A percentile compares a stretch with the other conserved stretches of the same genome.
phyloP scores from a whole-genome alignment of 306 rosid species.

The Pyrus betulifolia region DNA sequence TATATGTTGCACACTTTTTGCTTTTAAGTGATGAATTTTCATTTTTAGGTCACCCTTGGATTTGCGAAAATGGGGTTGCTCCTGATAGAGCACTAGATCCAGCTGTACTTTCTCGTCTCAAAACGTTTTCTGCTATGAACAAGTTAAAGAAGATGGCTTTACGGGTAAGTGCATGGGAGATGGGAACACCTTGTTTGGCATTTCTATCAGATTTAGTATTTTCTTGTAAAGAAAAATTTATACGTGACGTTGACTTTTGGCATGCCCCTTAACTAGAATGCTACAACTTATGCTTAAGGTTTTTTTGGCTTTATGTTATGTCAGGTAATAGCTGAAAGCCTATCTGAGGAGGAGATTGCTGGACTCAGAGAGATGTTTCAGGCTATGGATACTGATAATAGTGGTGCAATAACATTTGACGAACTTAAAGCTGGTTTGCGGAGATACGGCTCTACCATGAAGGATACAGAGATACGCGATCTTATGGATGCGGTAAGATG shows the following conservation, averaged over 20 bases:
- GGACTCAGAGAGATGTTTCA: conserved; percentile 87
- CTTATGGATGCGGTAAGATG: conserved; percentile 85
- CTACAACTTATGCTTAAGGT: conserved; percentile 3
- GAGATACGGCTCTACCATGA: conserved; percentile 91
- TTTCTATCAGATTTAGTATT: not conserved
- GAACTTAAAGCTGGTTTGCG: conserved; percentile 94
- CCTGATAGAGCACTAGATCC: conserved; percentile 96
- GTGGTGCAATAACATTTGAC: conserved; percentile 95
- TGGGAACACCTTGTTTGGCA: not conserved
- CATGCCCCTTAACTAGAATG: not conserved
- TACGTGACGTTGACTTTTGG: conserved; percentile 8
- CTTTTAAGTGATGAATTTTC: conserved; percentile 9
- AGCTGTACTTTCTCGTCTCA: conserved; percentile 98
- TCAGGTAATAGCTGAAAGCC: conserved; percentile 94
- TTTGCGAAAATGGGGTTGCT: conserved; percentile 99
- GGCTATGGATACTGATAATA: conserved; percentile 92
- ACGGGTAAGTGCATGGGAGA: conserved; percentile 52
- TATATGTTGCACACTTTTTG: not conserved
- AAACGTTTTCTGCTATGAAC: conserved; percentile 97
- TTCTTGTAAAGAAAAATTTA: not conserved
- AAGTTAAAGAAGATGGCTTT: conserved; percentile 98
- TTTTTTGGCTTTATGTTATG: conserved; percentile 13
- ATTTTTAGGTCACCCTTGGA: conserved; percentile 95
- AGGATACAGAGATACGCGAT: conserved; percentile 88
- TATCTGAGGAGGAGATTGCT: conserved; percentile 95